These are phyloP conservation scores for Clonostachys rosea DNA, from an alignment of 2,329 filamentous ascomycete genomes.

Conservation along the genomic window DNA sequence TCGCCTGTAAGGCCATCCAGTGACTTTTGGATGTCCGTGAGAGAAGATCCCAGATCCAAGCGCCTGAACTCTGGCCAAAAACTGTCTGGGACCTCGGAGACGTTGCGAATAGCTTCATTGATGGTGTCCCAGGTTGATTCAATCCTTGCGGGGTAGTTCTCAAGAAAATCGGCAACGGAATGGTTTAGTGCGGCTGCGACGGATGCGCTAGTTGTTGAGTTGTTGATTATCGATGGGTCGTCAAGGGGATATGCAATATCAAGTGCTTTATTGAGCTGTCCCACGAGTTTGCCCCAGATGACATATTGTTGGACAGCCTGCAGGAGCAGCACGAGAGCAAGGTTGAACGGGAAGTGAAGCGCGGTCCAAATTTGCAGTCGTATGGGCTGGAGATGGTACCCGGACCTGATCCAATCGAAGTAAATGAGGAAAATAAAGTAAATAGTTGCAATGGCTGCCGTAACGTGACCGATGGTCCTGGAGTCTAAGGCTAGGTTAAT, in stretches of 20 bases:
- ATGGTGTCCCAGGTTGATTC: slow-evolving; percentile 8
- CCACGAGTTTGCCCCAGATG: slow-evolving; percentile 34
- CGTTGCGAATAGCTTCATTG: slow-evolving; percentile 15
- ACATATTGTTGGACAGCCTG: slow-evolving; percentile 57
- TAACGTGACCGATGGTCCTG: slow-evolving; percentile 31
- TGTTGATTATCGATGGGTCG: too few species aligned
- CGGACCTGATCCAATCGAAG: slow-evolving; percentile 61
- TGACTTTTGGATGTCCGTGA: too few species aligned
- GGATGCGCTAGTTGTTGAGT: slow-evolving; percentile 3
- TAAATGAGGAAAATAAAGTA: slow-evolving; percentile 41
- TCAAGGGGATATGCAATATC: slow-evolving; percentile 5
- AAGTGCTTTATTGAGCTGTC: slow-evolving; percentile 14
- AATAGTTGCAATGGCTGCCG: slow-evolving; percentile 29
- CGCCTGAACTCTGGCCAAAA: slow-evolving; percentile 13
- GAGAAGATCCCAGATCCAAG: too few species aligned
- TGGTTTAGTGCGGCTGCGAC: slow-evolving; percentile 10
- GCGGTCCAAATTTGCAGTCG: slow-evolving; percentile 55
- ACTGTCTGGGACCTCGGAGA: slow-evolving; percentile 15
- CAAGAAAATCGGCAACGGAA: slow-evolving; percentile 8
- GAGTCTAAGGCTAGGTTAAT: slow-evolving; percentile 14
- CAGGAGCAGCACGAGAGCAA: slow-evolving; percentile 56
- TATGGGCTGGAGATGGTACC: slow-evolving; percentile 45
- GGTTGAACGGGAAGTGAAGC: slow-evolving; percentile 60
- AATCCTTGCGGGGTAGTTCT: not conserved
- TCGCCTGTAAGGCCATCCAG: slow-evolving; percentile 3